Conservation (phyloP, 441 rosid genomes). For the Bocquillonia castaneifolia region DNA sequence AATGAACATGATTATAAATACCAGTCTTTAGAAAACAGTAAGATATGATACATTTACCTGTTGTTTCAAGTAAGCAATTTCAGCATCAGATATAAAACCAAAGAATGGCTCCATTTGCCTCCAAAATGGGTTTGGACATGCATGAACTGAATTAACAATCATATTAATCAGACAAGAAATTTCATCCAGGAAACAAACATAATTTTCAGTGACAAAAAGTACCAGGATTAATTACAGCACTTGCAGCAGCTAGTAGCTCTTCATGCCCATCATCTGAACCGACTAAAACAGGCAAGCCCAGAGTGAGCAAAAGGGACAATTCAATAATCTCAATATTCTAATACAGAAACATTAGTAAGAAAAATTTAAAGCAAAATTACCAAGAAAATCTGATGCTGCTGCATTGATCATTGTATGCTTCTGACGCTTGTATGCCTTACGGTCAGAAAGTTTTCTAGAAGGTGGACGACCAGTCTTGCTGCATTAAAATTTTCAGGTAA, state of each 20-base stretch:
- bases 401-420: slow-evolving; percentile 56
- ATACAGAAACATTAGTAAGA: slow-evolving; percentile 17
- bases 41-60: slow-evolving; percentile 44
- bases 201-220: slow-evolving; percentile 20
- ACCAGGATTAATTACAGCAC: slow-evolving; percentile 67
- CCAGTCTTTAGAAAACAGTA: background rate
- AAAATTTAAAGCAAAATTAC: slow-evolving; percentile 41
- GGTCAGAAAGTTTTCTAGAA: slow-evolving; percentile 91
- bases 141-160: slow-evolving; percentile 50
- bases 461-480: slow-evolving; percentile 91
- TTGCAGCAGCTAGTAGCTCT: slow-evolving; percentile 93
- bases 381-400: slow-evolving; percentile 80
- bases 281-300: slow-evolving; percentile 40
- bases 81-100: slow-evolving; percentile 66
- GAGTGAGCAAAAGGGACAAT: slow-evolving; percentile 23
- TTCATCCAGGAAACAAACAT: slow-evolving; percentile 14
- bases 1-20: background rate
- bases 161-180: slow-evolving; percentile 28
- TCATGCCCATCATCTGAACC: slow-evolving; percentile 87
- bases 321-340: background rate
- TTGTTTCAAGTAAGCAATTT: slow-evolving; percentile 58
- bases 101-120: slow-evolving; percentile 78
- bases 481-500: slow-evolving; percentile 35
- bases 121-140: slow-evolving; percentile 64
- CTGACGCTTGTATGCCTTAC: slow-evolving; percentile 83